Evolutionary conservation across 2,329 filamentous ascomycete species (phyloP).

Genomic region (Biscogniauxia sp.): DNA sequence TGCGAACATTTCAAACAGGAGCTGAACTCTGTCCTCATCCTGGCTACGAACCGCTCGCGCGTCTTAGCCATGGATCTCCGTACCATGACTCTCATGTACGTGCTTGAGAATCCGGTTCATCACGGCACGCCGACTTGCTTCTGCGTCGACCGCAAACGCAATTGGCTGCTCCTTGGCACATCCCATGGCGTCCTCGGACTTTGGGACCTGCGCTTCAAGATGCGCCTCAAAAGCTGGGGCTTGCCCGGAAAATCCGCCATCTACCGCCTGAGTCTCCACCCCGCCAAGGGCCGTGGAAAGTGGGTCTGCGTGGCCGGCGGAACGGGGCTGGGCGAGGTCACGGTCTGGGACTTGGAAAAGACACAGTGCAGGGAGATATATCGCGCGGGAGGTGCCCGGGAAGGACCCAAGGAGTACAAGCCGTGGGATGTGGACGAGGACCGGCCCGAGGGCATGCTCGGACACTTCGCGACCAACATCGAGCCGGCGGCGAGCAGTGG

Average conservation of each 20-base stretch:
- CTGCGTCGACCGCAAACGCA: slow-evolving; percentile 78
- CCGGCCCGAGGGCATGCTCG: slow-evolving; percentile 79
- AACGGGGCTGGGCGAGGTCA: slow-evolving; percentile 82
- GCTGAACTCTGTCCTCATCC: slow-evolving; percentile 73
- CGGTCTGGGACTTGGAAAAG: slow-evolving; percentile 94
- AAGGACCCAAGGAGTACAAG: slow-evolving; percentile 67
- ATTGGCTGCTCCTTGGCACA: slow-evolving; percentile 90
- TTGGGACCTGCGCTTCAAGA: slow-evolving; percentile 94
- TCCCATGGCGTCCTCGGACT: slow-evolving; percentile 89
- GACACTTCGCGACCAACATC: slow-evolving; percentile 74
- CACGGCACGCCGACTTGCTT: slow-evolving; percentile 92
- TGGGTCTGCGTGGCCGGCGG: slow-evolving; percentile 90
- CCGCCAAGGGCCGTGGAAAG: slow-evolving; percentile 72
- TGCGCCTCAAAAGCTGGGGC: slow-evolving; percentile 85
- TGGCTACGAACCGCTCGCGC: slow-evolving; percentile 83
- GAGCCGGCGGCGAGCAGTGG: slow-evolving; percentile 53
- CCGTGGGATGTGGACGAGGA: slow-evolving; percentile 91
- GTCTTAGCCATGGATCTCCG: slow-evolving; percentile 83
- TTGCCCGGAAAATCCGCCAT: slow-evolving; percentile 78
- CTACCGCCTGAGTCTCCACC: slow-evolving; percentile 75
- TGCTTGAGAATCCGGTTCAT: slow-evolving; percentile 81
- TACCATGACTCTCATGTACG: slow-evolving; percentile 79
- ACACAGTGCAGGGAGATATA: slow-evolving; percentile 86
- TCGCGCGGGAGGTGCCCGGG: slow-evolving; percentile 62
- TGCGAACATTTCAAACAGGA: slow-evolving; percentile 88